Percentiles rank a stretch among this genome's conserved stretches.
These are phyloP conservation scores for Polygonum maritimum DNA, from an alignment of 148 eudicot species.

Conservation along the genomic window DNA sequence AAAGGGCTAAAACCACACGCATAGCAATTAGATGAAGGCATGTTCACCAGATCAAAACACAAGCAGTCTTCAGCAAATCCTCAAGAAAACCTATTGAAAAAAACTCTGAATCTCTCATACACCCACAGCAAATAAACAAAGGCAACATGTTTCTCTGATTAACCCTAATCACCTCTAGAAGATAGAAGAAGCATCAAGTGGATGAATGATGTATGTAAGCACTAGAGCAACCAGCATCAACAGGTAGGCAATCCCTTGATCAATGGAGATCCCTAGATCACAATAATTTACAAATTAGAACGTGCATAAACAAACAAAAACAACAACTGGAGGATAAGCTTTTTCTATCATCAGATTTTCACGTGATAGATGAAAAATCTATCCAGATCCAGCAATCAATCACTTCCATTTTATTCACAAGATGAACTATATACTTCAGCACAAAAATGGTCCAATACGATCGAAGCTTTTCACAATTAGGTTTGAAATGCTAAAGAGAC, in stretches of 20 bases:
- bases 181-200: constrained; percentile 5
- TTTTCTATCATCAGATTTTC: neutral
- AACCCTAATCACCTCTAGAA: neutral
- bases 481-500: neutral
- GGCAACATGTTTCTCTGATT: neutral
- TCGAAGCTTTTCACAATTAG: neutral
- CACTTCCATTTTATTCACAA: neutral
- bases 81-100: neutral
- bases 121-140: neutral
- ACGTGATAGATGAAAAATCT: neutral
- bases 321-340: neutral
- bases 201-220: neutral
- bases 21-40: neutral
- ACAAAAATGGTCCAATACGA: neutral
- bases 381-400: neutral
- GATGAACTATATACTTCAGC: too few relatives aligned
- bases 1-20: neutral
- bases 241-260: neutral
- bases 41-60: neutral
- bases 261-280: neutral
- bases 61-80: neutral
- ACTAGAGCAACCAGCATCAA: constrained; percentile 3
- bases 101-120: neutral
- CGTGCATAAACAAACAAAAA: neutral
- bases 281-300: neutral